Evolutionary conservation across 257 asterid genomes (phyloP).

Genomic region (Agastache rugosa): DNA sequence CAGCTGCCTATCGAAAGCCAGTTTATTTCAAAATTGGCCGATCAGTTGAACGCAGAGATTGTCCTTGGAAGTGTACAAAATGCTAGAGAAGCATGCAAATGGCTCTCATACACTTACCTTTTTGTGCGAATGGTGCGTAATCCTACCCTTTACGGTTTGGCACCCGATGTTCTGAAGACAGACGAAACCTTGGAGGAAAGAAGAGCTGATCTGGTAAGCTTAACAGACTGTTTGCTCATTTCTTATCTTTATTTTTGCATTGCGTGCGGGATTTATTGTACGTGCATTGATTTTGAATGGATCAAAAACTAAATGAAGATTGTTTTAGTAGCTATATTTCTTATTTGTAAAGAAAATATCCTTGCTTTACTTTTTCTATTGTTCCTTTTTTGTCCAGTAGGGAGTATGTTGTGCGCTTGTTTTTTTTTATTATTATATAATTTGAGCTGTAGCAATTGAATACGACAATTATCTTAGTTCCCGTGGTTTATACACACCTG

Average conservation of each 20-base stretch:
- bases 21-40: slow-evolving; percentile 64
- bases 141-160: slow-evolving; percentile 65
- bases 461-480: not conserved
- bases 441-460: slow-evolving; percentile 12
- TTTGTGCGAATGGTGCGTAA: slow-evolving; percentile 64
- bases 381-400: not conserved
- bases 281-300: not conserved
- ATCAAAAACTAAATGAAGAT: not conserved
- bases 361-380: not conserved
- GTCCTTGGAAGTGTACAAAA: slow-evolving; percentile 72
- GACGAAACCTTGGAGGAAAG: slow-evolving; percentile 60
- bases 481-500: not conserved
- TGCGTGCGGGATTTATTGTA: not conserved
- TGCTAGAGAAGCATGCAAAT: slow-evolving; percentile 69
- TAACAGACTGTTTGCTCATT: not conserved
- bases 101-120: slow-evolving; percentile 64
- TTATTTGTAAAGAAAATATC: not conserved
- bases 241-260: slow-evolving; percentile 17
- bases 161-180: slow-evolving; percentile 47
- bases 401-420: not conserved
- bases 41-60: slow-evolving; percentile 69
- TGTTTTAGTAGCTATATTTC: slow-evolving; percentile 2
- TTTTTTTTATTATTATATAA: not conserved
- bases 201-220: slow-evolving; percentile 64
- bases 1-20: slow-evolving; percentile 76